Evolutionary conservation across 1,284 basidiomycete species (phyloP).

Genomic region (Trichosporon coremiiforme): DNA sequence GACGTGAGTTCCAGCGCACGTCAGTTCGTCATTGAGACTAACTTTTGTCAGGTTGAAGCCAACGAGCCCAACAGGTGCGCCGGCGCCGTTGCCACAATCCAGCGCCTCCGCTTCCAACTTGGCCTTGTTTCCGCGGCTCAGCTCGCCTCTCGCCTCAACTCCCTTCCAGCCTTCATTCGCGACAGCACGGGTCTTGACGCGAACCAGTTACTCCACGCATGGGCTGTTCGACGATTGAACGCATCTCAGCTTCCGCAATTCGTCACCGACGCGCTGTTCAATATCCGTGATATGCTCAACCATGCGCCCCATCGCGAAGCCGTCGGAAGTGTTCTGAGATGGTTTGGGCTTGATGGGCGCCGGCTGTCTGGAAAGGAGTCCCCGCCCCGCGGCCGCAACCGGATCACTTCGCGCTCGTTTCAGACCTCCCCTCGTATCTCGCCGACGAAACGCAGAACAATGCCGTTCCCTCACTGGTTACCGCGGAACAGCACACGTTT

Average conservation of each 20-base stretch:
- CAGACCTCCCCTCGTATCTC: conserved; percentile 23
- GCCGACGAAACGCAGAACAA: conserved; percentile 31
- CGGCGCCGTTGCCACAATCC: conserved; percentile 37
- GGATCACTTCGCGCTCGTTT: neutral
- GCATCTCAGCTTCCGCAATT: conserved; percentile 28
- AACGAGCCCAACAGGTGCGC: conserved; percentile 26
- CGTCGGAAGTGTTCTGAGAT: conserved; percentile 18
- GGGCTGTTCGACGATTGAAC: conserved; percentile 38
- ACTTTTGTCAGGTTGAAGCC: conserved; percentile 36
- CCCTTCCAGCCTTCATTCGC: neutral
- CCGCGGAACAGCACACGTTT: conserved; percentile 27
- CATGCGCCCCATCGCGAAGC: conserved; percentile 15
- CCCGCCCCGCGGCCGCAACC: neutral
- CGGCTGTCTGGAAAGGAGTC: neutral
- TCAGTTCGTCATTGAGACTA: conserved; percentile 10
- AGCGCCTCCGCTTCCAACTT: conserved; percentile 39
- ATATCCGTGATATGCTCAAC: conserved; percentile 26
- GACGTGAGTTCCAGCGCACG: conserved; percentile 37
- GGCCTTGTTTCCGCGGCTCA: conserved; percentile 41
- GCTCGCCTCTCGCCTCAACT: conserved; percentile 38
- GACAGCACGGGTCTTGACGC: neutral
- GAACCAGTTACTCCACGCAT: conserved; percentile 27
- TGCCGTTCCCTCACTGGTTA: conserved; percentile 34
- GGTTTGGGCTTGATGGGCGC: conserved; percentile 30
- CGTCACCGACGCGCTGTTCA: conserved; percentile 28